These are phyloP conservation scores for Trametes versicolor DNA, from an alignment of 1,284 basidiomycete genomes.

Conservation along the genomic window DNA sequence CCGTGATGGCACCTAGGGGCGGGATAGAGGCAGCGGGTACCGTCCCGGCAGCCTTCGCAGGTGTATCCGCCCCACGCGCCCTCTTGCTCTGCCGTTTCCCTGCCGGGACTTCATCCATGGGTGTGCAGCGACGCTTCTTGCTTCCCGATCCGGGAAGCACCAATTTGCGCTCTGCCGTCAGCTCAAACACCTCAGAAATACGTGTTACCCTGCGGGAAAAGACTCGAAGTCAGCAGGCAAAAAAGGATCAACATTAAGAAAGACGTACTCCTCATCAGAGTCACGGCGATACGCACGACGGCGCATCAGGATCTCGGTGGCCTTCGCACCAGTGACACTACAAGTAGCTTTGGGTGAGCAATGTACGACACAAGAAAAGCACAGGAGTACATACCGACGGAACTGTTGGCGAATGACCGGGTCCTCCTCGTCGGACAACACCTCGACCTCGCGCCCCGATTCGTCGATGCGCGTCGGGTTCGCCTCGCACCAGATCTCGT, in stretches of 20 bases:
- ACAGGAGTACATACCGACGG: conserved; percentile 1
- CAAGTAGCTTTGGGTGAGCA: not conserved
- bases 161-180: not conserved
- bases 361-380: not conserved
- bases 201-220: conserved; percentile 1
- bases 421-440: conserved; percentile 23
- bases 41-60: not conserved
- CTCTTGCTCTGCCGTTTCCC: conserved; percentile 1
- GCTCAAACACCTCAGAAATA: conserved; percentile 1
- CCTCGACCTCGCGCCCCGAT: conserved; percentile 15
- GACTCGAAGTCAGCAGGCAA: not conserved
- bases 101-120: not conserved
- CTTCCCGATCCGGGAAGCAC: not conserved
- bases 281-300: not conserved
- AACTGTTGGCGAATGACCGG: not conserved
- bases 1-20: too few species aligned
- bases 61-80: not conserved
- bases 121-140: conserved; percentile 13
- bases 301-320: conserved; percentile 6
- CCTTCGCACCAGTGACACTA: conserved; percentile 9
- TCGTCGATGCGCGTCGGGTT: conserved; percentile 15
- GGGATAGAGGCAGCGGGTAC: too few species aligned
- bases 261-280: not conserved
- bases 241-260: not conserved
- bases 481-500: conserved; percentile 20